Evolutionary conservation across 1,139 yeast genomes (phyloP).

Genomic region (Yamadazyma aaseri): DNA sequence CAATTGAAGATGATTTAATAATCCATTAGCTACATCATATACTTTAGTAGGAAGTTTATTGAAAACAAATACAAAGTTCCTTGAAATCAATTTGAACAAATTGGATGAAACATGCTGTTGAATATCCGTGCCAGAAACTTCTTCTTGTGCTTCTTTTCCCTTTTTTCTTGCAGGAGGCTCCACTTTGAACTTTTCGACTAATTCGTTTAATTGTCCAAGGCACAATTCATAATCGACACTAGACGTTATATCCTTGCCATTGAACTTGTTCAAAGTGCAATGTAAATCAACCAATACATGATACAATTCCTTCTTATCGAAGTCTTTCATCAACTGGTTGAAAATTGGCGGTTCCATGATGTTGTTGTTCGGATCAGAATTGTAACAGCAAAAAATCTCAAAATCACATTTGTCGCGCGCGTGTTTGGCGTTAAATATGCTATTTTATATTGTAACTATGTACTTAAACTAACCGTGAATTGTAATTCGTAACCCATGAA

Average conservation of each 20-base stretch:
- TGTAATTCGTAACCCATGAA: not conserved
- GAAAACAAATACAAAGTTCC: slow-evolving; percentile 29
- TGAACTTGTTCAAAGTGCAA: slow-evolving; percentile 15
- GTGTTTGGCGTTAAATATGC: not conserved
- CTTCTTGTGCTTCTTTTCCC: slow-evolving; percentile 7
- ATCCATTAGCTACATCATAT: slow-evolving; percentile 39
- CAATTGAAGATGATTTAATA: slow-evolving; percentile 28
- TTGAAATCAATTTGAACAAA: slow-evolving; percentile 30
- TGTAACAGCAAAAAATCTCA: not conserved
- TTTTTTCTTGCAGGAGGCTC: slow-evolving; percentile 13
- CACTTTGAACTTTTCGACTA: slow-evolving; percentile 20
- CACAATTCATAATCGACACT: slow-evolving; percentile 15
- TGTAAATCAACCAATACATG: slow-evolving; percentile 25
- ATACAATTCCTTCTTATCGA: slow-evolving; percentile 23
- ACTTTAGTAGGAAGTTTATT: slow-evolving; percentile 34
- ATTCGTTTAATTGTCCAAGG: slow-evolving; percentile 16
- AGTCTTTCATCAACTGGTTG: slow-evolving; percentile 17
- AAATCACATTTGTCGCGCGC: too few relatives aligned
- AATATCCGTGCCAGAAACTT: slow-evolving; percentile 1
- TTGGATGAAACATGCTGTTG: slow-evolving; percentile 19
- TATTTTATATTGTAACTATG: not conserved
- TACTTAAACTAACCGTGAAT: not conserved
- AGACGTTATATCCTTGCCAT: slow-evolving; percentile 5
- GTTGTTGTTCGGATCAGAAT: not conserved
- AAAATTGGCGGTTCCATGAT: slow-evolving; percentile 17